Evolutionary conservation across 2,329 filamentous ascomycete species (phyloP), one percentile per base, ranked within the genome.

Genomic region (Colletotrichum sp.): DNA sequence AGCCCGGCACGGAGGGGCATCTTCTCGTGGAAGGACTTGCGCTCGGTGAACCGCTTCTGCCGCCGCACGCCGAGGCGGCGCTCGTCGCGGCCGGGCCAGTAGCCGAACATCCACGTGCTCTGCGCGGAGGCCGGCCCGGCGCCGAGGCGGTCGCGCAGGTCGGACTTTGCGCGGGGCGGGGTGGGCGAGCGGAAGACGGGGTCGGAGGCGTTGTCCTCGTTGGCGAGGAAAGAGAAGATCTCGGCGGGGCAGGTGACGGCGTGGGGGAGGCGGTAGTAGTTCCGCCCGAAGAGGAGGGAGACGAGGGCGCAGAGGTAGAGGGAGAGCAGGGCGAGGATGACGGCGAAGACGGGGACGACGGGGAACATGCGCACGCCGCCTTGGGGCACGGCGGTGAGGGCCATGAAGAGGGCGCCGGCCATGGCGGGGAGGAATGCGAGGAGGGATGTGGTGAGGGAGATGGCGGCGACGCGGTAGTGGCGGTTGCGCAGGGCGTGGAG

Each of bases 211-310:
- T 97, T 87, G 28, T 93, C 93, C 58, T 93, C 93, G 78, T 93
- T 93, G 75, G 94, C 92, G 56, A 96, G 88, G 82, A 96, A 96
- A 80, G 92, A 93, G 79, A 97, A 90, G 26, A 96, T 88, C 82
- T 96, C 95, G 2, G 94, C 94, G 21, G 97, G 88, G 62, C 91
- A 95, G 76, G 89, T 91, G 55, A 94, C 92, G 7, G 89, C 89
- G 81, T 97, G 95, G 0, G 95, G 95, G 2, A 98, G 89, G 56
- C 93, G 87, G 78, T 93, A 91, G 52, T 89, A 87, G 56, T 87
- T 85, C 16, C 94, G 89, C 15, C 87, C 85, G 1, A 93, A 93
- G 79, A 94, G 85, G 72, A 95, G 85, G 8, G 91, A 83, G 56
- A 91, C 81, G 66, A 96, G 87, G 15, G 89, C 92, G n/a, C 92